Conservation (phyloP, 2,329 filamentous ascomycete species). For the Graphilbum sp. region DNA sequence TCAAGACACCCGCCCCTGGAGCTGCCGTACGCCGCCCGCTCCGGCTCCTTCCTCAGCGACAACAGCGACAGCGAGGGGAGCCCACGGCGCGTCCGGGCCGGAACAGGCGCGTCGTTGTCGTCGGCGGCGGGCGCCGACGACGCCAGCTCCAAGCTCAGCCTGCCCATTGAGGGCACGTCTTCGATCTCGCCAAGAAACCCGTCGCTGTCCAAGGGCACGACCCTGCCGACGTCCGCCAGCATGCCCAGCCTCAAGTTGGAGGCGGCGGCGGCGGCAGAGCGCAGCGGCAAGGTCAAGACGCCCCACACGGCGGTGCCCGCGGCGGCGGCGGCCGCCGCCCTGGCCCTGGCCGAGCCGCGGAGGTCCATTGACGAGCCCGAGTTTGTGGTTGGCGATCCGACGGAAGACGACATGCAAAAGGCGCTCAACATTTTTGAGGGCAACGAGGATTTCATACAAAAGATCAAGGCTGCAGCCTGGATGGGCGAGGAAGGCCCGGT, state of each 20-base stretch:
- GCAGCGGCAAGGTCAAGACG: too few species aligned
- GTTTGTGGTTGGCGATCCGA: slow-evolving; percentile 39
- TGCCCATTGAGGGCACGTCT: slow-evolving; percentile 25
- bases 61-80: slow-evolving; percentile 33
- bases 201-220: slow-evolving; percentile 11
- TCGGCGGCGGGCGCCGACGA: neutral
- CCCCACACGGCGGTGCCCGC: slow-evolving; percentile 14
- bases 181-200: slow-evolving; percentile 16
- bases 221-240: slow-evolving; percentile 22
- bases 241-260: slow-evolving; percentile 30
- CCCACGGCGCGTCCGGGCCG: slow-evolving; percentile 12
- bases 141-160: slow-evolving; percentile 20
- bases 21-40: slow-evolving; percentile 17
- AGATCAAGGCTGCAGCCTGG: slow-evolving; percentile 70
- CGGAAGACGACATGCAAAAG: slow-evolving; percentile 56
- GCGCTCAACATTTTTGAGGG: slow-evolving; percentile 75
- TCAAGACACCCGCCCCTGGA: slow-evolving; percentile 16
- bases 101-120: slow-evolving; percentile 1
- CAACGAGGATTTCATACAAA: slow-evolving; percentile 63
- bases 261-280: slow-evolving; percentile 14
- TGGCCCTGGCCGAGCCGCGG: slow-evolving; percentile 1
- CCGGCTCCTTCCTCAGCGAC: slow-evolving; percentile 34
- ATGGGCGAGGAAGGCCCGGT: slow-evolving; percentile 60
- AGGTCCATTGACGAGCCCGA: slow-evolving; percentile 41
- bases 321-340: too few species aligned